Conservation (phyloP, 1,139 yeast species). For the Sugiyamaella xylanicola region DNA sequence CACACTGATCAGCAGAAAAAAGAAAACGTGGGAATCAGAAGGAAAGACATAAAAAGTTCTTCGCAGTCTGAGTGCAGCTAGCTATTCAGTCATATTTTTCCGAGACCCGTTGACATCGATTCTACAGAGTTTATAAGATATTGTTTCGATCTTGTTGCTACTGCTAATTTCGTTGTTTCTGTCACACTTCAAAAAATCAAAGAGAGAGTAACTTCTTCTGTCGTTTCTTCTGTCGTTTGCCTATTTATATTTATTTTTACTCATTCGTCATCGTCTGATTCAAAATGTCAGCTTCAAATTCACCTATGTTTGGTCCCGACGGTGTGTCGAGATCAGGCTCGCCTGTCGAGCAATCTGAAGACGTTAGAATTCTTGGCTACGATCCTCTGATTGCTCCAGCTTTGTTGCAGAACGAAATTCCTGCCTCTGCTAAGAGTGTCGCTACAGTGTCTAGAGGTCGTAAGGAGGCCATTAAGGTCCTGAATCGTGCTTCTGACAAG, state of each 20-base stretch:
- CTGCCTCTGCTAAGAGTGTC: conserved; percentile 61
- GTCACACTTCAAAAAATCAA: too few relatives aligned
- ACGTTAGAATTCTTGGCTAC: conserved; percentile 84
- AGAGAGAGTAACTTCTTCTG: too few relatives aligned
- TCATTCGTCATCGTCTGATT: background rate
- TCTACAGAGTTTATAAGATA: too few relatives aligned
- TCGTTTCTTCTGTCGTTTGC: background rate
- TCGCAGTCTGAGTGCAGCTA: background rate
- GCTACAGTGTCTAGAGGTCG: conserved; percentile 78
- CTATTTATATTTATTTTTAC: background rate
- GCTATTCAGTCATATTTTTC: conserved; percentile 5
- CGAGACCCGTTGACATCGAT: conserved; percentile 2
- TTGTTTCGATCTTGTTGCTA: too few relatives aligned
- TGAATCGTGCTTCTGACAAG: conserved; percentile 76
- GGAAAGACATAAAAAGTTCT: background rate
- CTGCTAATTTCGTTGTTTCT: too few relatives aligned
- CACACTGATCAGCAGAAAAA: background rate
- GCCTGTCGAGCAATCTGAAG: conserved; percentile 70
- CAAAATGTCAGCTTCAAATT: conserved; percentile 35
- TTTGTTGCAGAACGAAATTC: conserved; percentile 74
- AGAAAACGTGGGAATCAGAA: background rate
- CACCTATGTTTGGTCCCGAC: conserved; percentile 53
- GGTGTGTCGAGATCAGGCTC: conserved; percentile 40
- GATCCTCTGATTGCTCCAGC: conserved; percentile 92
- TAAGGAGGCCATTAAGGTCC: conserved; percentile 68